Conservation (phyloP, 73 alveolate genomes). For the Paramecium octaurelia region DNA sequence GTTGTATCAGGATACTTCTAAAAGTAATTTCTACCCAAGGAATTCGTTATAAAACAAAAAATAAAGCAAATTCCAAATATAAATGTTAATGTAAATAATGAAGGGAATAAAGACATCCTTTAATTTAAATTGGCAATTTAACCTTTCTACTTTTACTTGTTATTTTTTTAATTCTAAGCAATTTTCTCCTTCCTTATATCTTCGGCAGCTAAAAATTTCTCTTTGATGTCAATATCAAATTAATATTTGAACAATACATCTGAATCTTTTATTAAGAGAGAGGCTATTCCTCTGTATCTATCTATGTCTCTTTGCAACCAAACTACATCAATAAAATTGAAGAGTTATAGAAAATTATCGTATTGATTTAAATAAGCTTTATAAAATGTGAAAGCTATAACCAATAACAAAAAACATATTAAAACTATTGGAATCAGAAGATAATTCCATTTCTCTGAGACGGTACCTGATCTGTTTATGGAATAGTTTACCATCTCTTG, state of each 20-base stretch:
- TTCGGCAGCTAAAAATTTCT: constrained; percentile 12
- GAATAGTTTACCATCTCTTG: constrained; percentile 20
- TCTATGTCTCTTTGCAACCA: constrained; percentile 46
- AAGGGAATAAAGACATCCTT: neutral
- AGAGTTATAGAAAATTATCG: neutral
- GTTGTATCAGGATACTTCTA: constrained; percentile 31
- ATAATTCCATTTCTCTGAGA: neutral
- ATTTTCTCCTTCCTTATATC: constrained; percentile 37
- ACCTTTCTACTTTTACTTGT: neutral
- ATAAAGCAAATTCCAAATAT: neutral
- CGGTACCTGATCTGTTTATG: neutral
- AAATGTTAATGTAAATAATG: neutral
- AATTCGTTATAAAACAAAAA: neutral
- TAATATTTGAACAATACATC: constrained; percentile 26
- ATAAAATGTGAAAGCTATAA: neutral
- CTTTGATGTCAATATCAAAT: constrained; percentile 33
- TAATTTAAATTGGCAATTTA: neutral
- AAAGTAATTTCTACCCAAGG: neutral
- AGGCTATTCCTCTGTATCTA: constrained; percentile 37
- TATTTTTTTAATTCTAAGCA: neutral
- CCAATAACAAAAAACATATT: neutral
- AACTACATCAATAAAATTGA: neutral
- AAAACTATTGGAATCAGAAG: neutral
- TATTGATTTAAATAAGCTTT: neutral
- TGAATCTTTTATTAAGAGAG: neutral